phyloP scores from a whole-genome alignment of 441 rosid species.

The Populus hybrid region DNA sequence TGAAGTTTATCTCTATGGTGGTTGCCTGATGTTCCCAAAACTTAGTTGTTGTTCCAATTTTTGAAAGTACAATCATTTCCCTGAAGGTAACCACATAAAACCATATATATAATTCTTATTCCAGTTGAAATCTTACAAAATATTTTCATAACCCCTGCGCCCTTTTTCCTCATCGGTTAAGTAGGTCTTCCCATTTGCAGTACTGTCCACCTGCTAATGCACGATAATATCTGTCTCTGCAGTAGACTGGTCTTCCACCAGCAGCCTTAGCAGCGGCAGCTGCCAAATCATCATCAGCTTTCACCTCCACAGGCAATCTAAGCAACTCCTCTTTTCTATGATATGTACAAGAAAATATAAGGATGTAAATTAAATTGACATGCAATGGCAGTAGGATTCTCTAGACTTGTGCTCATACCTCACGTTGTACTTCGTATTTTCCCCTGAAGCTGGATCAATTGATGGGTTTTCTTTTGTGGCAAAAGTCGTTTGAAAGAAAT shows the following conservation, averaged over 20 bases:
- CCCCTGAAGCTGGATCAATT: constrained; percentile 39
- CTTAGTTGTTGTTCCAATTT: background rate
- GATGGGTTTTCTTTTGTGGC: constrained; percentile 34
- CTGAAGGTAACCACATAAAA: background rate
- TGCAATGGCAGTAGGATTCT: constrained; percentile 4
- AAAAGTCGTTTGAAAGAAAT: constrained; percentile 49
- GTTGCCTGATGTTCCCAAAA: background rate
- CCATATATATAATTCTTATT: background rate
- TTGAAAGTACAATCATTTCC: background rate
- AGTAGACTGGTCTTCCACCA: constrained; percentile 90
- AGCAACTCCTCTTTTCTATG: constrained; percentile 76
- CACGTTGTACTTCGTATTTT: constrained; percentile 51
- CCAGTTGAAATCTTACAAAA: background rate
- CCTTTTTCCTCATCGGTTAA: constrained; percentile 24
- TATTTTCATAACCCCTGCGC: constrained; percentile 5
- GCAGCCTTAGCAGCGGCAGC: constrained; percentile 98
- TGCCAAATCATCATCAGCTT: constrained; percentile 70
- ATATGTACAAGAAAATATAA: constrained; percentile 6
- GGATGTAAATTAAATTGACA: constrained; percentile 6
- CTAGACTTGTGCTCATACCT: constrained; percentile 38
- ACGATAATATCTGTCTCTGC: constrained; percentile 59
- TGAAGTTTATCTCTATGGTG: constrained; percentile 7
- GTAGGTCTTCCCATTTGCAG: constrained; percentile 84
- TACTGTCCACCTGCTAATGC: constrained; percentile 53
- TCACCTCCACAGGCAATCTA: constrained; percentile 62